Base-by-base conservation (phyloP, 176 grass and related monocot genomes). In the Oryza longistaminata region DNA sequence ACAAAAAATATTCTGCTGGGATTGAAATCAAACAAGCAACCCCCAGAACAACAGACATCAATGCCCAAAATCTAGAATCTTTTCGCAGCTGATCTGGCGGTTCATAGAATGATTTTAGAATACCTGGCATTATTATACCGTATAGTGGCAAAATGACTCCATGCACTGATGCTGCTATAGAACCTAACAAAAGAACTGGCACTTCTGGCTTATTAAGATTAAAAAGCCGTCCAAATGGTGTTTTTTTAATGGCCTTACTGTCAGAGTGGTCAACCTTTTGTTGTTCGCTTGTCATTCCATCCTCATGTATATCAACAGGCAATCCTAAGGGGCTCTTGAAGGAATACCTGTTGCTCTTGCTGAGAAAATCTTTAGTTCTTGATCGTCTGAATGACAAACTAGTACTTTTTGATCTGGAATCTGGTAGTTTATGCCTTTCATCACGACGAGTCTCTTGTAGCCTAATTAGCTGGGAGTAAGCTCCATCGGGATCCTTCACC, bases 171-270 rank as follows among this genome's bases (percentile, higher is more conserved):
- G 92, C 95, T 86, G 95, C 90, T 79, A 95, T 45, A 12, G 83
- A 82, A 26, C 92, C 91, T 42, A 97, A 71, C 33, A 88, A 31
- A 70, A 97, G 80, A 82, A 93, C 31, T 10, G 87, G 91, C 72
- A 87, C 46, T 77, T 97, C 95, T 43, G 95, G 93, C 53, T 81
- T 93, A 52, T 95, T 97, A 25, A 97, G 66, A 64, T 84, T 74
- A 60, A 93, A 76, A 64, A 97, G 77, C 2, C 92, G 73, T 35
- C 82, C 76, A 22, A 93, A 31, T 19, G 85, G 80, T 35, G 85
- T 89, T 86, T 88, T 88, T 62, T 84, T 82, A 19, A 22, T 58
- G 48, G 27, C 48, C 74, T 85, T 43, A 17, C 52, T 75, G 53
- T 53, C 68, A 4, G 46, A 11, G 26, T 58, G 67, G 42, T 66